These are phyloP conservation scores for Leishmania major DNA, from an alignment of 208 protist genomes.

Conservation along the genomic window DNA sequence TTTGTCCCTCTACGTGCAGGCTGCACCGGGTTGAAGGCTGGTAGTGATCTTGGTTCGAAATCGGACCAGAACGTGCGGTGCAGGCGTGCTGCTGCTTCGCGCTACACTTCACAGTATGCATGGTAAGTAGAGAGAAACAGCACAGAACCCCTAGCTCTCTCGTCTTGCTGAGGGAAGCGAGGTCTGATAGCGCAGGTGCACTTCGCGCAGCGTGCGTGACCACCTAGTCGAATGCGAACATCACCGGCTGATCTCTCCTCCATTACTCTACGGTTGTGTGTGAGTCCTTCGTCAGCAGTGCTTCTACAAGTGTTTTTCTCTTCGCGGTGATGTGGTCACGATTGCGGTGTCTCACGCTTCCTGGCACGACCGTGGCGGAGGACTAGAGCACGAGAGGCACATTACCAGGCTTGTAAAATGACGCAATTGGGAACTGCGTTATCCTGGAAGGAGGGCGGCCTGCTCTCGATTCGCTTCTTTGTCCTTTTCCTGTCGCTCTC, in stretches of 20 bases:
- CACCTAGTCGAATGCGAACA: neutral
- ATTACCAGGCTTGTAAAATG: neutral
- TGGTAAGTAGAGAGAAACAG: neutral
- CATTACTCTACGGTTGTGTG: neutral
- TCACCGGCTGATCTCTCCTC: neutral
- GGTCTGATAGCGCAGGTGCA: neutral
- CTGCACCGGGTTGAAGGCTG: neutral
- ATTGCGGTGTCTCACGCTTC: neutral
- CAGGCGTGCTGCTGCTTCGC: neutral
- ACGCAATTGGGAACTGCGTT: neutral
- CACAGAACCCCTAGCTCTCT: neutral
- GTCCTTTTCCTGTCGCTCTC: neutral
- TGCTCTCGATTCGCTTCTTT: neutral
- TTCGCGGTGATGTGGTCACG: neutral
- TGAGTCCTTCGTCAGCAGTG: neutral
- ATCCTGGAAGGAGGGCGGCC: neutral
- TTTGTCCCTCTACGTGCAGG: neutral
- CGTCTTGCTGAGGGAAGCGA: neutral
- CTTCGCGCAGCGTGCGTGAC: neutral
- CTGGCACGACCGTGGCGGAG: neutral
- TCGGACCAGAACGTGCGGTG: neutral
- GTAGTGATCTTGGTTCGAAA: neutral
- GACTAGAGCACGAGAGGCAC: neutral
- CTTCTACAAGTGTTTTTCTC: neutral
- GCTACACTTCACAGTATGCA: neutral